Evolutionary conservation across 78 protist species (phyloP).

Genomic region (Planoprotostelium fungivorum): DNA sequence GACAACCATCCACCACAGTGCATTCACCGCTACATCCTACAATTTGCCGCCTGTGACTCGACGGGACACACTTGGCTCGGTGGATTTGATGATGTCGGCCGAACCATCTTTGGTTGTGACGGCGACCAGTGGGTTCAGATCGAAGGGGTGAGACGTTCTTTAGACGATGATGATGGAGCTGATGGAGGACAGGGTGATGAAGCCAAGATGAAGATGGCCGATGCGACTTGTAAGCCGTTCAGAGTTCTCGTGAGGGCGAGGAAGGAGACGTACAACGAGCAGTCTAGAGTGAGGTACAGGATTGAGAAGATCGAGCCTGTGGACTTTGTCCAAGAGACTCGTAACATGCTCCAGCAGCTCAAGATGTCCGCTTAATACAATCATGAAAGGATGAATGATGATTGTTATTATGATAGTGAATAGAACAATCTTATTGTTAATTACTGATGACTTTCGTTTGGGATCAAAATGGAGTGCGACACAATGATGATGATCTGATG

Average conservation of each 20-base stretch:
- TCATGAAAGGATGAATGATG: too few relatives aligned
- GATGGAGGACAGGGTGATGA: too few relatives aligned
- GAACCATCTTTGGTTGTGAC: neutral
- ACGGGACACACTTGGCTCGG: neutral
- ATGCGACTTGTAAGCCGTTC: neutral
- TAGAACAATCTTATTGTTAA: too few relatives aligned
- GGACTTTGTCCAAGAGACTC: neutral
- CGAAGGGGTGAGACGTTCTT: neutral
- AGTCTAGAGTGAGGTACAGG: neutral
- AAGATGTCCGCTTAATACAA: too few relatives aligned
- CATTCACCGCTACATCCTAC: neutral
- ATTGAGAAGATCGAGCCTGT: neutral
- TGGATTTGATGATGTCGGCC: neutral
- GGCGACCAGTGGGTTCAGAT: neutral
- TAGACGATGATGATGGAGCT: too few relatives aligned
- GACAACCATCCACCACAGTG: neutral
- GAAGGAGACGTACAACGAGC: neutral
- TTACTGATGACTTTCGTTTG: too few relatives aligned
- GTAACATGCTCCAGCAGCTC: too few relatives aligned
- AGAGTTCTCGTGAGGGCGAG: neutral
- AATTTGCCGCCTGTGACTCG: neutral
- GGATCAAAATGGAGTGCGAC: too few relatives aligned
- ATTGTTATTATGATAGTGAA: too few relatives aligned
- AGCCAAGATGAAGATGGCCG: neutral
- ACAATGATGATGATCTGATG: too few relatives aligned